phyloP scores from a whole-genome alignment of 306 rosid species.

The Acacia crassicarpa region DNA sequence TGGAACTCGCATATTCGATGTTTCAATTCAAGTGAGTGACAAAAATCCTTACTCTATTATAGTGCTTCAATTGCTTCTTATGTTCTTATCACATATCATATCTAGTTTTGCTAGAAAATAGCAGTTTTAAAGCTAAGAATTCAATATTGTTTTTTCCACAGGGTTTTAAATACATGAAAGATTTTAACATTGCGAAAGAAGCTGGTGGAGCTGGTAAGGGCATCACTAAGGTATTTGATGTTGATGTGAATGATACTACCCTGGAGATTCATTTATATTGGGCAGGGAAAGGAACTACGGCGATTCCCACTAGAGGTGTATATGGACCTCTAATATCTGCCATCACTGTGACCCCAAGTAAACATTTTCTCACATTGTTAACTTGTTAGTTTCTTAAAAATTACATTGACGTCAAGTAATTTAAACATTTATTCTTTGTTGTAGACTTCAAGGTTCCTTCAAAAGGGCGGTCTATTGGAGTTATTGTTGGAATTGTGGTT shows the following conservation, averaged over 20 bases:
- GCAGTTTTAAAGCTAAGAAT: slow-evolving; percentile 3
- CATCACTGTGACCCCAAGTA: slow-evolving; percentile 70
- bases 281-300: slow-evolving; percentile 81
- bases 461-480: slow-evolving; percentile 52
- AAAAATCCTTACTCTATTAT: not conserved
- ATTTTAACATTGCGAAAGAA: slow-evolving; percentile 56
- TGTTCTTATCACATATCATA: not conserved
- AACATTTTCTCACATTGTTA: slow-evolving; percentile 12
- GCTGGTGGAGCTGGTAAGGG: slow-evolving; percentile 69
- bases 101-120: not conserved
- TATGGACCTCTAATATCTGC: slow-evolving; percentile 91
- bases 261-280: slow-evolving; percentile 72
- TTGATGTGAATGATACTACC: slow-evolving; percentile 53
- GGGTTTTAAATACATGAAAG: slow-evolving; percentile 55
- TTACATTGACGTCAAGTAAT: not conserved
- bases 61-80: not conserved
- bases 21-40: slow-evolving; percentile 78
- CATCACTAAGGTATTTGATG: slow-evolving; percentile 36
- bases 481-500: slow-evolving; percentile 64
- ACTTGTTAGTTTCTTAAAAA: not conserved
- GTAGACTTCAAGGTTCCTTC: slow-evolving; percentile 51
- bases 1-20: slow-evolving; percentile 69
- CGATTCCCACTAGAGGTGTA: slow-evolving; percentile 65
- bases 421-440: slow-evolving; percentile 4
- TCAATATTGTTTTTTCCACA: slow-evolving; percentile 6